Evolutionary conservation across 345 rosid species (phyloP).

Genomic region (Acer campestre): DNA sequence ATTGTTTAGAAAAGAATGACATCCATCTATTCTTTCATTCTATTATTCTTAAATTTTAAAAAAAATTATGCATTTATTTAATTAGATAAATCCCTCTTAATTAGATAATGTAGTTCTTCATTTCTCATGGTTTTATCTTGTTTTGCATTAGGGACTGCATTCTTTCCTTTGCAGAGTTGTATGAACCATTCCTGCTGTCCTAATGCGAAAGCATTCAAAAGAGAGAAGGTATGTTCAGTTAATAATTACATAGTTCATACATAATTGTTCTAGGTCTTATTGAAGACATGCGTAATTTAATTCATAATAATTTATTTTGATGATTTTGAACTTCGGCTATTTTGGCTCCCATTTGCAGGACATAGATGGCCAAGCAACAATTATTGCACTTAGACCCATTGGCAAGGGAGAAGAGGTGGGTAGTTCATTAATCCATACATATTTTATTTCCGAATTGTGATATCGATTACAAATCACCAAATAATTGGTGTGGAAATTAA

Average conservation of each 20-base stretch:
- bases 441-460: neutral
- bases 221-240: constrained; percentile 66
- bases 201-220: constrained; percentile 89
- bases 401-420: constrained; percentile 91
- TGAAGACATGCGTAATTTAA: neutral
- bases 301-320: constrained; percentile 1
- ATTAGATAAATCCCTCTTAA: neutral
- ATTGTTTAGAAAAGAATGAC: neutral
- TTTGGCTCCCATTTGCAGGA: constrained; percentile 50
- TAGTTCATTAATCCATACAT: constrained; percentile 17
- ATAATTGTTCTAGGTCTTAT: neutral
- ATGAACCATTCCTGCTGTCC: constrained; percentile 94
- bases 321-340: neutral
- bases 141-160: constrained; percentile 72
- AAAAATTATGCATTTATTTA: neutral
- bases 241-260: neutral
- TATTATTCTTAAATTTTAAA: neutral
- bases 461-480: neutral
- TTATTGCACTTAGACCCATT: constrained; percentile 58
- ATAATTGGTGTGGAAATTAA: neutral
- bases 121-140: neutral
- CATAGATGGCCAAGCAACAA: constrained; percentile 85
- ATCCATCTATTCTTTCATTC: neutral
- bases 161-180: constrained; percentile 92
- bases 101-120: neutral